phyloP scores from a whole-genome alignment of 495 filamentous ascomycete genomes.

The Annulohypoxylon moriforme region DNA sequence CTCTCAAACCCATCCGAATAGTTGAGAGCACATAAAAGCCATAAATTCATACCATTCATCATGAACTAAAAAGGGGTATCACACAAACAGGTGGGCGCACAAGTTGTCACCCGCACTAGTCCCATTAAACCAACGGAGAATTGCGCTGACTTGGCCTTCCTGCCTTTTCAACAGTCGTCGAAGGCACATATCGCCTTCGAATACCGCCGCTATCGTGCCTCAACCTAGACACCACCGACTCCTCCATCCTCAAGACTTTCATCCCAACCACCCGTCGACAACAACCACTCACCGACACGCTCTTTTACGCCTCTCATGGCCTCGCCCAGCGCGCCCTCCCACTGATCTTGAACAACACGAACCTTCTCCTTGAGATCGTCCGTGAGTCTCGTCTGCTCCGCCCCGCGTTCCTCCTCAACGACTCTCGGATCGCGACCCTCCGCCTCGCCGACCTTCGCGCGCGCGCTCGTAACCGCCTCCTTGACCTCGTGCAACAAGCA shows the following conservation, averaged over 20 bases:
- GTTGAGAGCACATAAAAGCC: neutral
- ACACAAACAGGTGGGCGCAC: conserved; percentile 4
- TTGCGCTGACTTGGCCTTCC: neutral
- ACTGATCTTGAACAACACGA: conserved; percentile 87
- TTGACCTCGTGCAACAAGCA: conserved; percentile 94
- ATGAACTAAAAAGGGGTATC: conserved; percentile 13
- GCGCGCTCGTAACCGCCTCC: conserved; percentile 75
- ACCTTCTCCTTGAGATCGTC: conserved; percentile 94
- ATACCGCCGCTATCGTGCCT: neutral
- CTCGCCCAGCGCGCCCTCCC: conserved; percentile 66
- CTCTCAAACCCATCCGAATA: neutral
- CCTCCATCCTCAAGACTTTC: conserved; percentile 67
- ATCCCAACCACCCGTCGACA: conserved; percentile 79
- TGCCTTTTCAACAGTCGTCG: neutral
- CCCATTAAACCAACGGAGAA: conserved; percentile 1
- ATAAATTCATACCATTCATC: conserved; percentile 10
- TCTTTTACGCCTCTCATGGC: conserved; percentile 62
- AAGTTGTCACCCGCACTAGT: neutral
- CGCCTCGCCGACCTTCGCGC: conserved; percentile 64
- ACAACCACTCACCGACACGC: conserved; percentile 71
- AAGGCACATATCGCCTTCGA: neutral
- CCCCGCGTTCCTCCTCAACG: conserved; percentile 68
- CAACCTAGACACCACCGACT: conserved; percentile 53
- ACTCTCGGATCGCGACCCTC: conserved; percentile 66
- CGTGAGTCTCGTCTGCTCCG: conserved; percentile 76